These are phyloP conservation scores for Pluteus cervinus DNA, from an alignment of 768 basidiomycete species.

Conservation along the genomic window DNA sequence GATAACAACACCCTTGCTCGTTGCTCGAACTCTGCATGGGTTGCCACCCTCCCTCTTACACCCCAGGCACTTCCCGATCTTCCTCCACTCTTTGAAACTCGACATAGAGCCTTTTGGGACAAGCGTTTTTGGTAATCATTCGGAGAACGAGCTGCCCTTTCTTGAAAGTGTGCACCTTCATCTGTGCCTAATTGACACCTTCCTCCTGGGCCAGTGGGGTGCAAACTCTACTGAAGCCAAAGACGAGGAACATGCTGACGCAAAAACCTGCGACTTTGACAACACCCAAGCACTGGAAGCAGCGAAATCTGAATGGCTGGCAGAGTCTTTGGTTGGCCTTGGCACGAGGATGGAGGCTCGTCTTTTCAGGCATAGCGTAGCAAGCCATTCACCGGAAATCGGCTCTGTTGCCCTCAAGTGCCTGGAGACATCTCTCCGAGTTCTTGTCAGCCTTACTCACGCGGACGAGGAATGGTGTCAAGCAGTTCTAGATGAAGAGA, in stretches of 20 bases:
- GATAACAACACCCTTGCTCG: slow-evolving; percentile 51
- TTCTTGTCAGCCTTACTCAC: slow-evolving; percentile 70
- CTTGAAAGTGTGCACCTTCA: slow-evolving; percentile 46
- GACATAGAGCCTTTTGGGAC: slow-evolving; percentile 30
- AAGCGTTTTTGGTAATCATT: slow-evolving; percentile 30
- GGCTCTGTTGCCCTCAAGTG: slow-evolving; percentile 36
- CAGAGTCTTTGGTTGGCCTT: slow-evolving; percentile 42
- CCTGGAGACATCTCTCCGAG: slow-evolving; percentile 52
- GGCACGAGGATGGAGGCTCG: slow-evolving; percentile 42
- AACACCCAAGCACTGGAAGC: slow-evolving; percentile 19
- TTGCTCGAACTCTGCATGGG: slow-evolving; percentile 41
- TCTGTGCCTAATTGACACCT: slow-evolving; percentile 56
- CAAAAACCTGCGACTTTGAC: slow-evolving; percentile 2
- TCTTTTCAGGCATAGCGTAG: slow-evolving; percentile 10
- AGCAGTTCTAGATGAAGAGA: slow-evolving; percentile 40
- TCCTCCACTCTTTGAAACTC: slow-evolving; percentile 29
- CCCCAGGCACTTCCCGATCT: slow-evolving; percentile 23
- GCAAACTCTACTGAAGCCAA: slow-evolving; percentile 6
- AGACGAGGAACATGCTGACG: slow-evolving; percentile 7
- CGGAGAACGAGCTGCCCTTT: no score
- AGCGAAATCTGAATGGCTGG: slow-evolving; percentile 38
- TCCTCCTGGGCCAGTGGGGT: slow-evolving; percentile 55
- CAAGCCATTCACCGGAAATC: slow-evolving; percentile 1
- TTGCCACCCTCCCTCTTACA: slow-evolving; percentile 41
- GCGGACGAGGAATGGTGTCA: slow-evolving; percentile 50